These are phyloP conservation scores for Papilionanthe hybrid DNA, from an alignment of 116 monocot species.

Conservation along the genomic window DNA sequence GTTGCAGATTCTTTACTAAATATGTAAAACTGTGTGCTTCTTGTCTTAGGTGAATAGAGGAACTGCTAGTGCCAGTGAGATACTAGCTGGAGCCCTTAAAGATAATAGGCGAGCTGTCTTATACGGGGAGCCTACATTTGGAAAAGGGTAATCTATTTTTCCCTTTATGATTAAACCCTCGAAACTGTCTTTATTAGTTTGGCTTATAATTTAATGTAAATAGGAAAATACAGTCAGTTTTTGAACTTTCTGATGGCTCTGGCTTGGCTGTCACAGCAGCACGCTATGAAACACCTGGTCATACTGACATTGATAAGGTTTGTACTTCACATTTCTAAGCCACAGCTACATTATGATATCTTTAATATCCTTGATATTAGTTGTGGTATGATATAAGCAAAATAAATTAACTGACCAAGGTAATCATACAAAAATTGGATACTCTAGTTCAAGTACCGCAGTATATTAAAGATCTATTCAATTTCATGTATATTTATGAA, in stretches of 20 bases:
- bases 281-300: constrained; percentile 95
- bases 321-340: neutral
- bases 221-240: constrained; percentile 98
- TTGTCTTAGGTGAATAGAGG: constrained; percentile 84
- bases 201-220: neutral
- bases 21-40: neutral
- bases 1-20: constrained; percentile 1
- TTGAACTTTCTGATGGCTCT: constrained; percentile 96
- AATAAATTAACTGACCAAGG: neutral
- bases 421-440: neutral
- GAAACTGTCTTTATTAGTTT: neutral
- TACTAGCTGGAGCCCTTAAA: constrained; percentile 95
- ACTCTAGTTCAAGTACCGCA: neutral
- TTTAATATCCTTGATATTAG: neutral
- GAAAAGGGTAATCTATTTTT: constrained; percentile 71
- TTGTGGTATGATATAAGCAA: neutral
- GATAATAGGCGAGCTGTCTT: constrained; percentile 94
- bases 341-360: neutral
- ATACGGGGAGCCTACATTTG: constrained; percentile 95
- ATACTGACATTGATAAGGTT: constrained; percentile 94
- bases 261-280: constrained; percentile 93
- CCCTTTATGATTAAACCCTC: neutral
- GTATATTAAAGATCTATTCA: too few species aligned
- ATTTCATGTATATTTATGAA: too few species aligned
- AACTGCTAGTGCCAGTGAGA: constrained; percentile 99